phyloP scores from a whole-genome alignment of 2,329 filamentous ascomycete species.

The Aspergillus hiratsukae region DNA sequence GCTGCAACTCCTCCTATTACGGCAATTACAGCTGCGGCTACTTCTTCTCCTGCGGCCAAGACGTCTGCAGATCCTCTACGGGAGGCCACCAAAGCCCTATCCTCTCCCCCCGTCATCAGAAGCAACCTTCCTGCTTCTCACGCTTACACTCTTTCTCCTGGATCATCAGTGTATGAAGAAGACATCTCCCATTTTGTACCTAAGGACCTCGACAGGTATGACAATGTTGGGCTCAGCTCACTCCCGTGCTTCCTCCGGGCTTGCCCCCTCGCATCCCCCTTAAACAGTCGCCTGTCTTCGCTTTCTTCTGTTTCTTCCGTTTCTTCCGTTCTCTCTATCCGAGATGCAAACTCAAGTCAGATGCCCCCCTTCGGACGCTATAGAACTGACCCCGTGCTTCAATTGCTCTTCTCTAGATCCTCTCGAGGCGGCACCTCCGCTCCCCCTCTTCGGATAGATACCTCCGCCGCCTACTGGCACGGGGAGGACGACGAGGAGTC shows the following conservation, averaged over 20 bases:
- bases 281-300: constrained; percentile 2
- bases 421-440: constrained; percentile 35
- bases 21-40: background rate
- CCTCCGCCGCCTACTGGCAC: constrained; percentile 22
- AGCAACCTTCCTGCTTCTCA: constrained; percentile 11
- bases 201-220: constrained; percentile 40
- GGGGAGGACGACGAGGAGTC: constrained; percentile 25
- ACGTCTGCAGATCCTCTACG: constrained; percentile 12
- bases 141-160: constrained; percentile 20
- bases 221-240: constrained; percentile 5
- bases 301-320: background rate
- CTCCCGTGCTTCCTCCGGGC: constrained; percentile 3
- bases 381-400: constrained; percentile 24
- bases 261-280: constrained; percentile 1
- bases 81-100: background rate
- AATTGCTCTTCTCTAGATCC: constrained; percentile 30
- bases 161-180: constrained; percentile 24
- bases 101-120: background rate
- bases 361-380: constrained; percentile 10
- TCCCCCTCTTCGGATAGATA: constrained; percentile 30
- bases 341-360: constrained; percentile 2
- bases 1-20: background rate
- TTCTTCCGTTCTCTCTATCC: constrained; percentile 2
- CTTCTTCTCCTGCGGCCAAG: constrained; percentile 23
- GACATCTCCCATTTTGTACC: constrained; percentile 27